These are phyloP conservation scores for Phytophthora rubi DNA, from an alignment of 352 stramenopile genomes.

Conservation along the genomic window DNA sequence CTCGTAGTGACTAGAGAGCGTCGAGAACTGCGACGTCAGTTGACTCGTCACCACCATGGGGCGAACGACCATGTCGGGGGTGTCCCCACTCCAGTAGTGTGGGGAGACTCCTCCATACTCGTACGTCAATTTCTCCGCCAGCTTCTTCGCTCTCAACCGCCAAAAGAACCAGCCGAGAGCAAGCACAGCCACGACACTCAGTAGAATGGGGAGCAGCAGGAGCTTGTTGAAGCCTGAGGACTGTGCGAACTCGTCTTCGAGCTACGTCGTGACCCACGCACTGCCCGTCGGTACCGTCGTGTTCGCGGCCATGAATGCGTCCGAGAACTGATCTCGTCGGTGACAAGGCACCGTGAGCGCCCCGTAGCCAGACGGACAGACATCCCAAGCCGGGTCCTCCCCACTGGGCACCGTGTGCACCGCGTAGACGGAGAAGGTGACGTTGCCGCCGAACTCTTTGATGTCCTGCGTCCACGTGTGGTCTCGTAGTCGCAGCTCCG, in stretches of 20 bases:
- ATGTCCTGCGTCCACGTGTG: constrained; percentile 33
- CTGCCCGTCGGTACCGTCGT: constrained; percentile 14
- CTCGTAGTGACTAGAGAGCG: constrained; percentile 37
- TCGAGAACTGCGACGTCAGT: constrained; percentile 42
- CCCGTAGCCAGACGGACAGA: constrained; percentile 6
- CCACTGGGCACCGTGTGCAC: constrained; percentile 26
- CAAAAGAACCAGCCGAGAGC: constrained; percentile 14
- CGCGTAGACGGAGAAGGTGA: constrained; percentile 32
- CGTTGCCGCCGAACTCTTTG: constrained; percentile 15
- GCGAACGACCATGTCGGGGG: constrained; percentile 1
- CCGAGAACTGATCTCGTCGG: constrained; percentile 7
- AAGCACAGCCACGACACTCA: constrained; percentile 2
- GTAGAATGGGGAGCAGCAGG: constrained; percentile 17
- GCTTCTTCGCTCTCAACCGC: not conserved
- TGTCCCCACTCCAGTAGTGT: not conserved
- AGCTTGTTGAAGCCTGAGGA: constrained; percentile 8
- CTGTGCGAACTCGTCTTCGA: constrained; percentile 25
- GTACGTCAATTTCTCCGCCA: not conserved
- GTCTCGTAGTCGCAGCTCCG: constrained; percentile 24
- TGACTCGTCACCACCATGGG: constrained; percentile 14
- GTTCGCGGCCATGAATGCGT: constrained; percentile 9
- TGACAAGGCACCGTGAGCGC: constrained; percentile 29
- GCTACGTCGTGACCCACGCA: constrained; percentile 26
- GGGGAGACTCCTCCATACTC: not conserved
- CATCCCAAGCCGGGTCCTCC: constrained; percentile 7